Percentiles rank a stretch among this genome's conserved stretches.
These are phyloP conservation scores for Panaeolus cyanescens DNA, from an alignment of 768 basidiomycete species.

Conservation along the genomic window DNA sequence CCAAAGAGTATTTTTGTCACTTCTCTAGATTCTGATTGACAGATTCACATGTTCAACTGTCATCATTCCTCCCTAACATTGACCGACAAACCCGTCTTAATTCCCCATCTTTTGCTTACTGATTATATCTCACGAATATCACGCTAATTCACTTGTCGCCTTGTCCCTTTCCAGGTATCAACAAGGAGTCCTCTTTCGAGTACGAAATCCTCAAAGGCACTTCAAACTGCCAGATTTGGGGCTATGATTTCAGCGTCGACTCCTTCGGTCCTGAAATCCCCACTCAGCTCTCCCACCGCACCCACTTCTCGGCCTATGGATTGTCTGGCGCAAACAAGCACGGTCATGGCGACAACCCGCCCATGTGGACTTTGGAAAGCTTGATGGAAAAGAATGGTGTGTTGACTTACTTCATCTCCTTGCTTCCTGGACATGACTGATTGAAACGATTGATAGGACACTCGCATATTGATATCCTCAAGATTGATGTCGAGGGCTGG, in stretches of 20 bases:
- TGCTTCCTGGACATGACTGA: background rate
- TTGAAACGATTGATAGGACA: slow-evolving; percentile 43
- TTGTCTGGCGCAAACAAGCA: slow-evolving; percentile 49
- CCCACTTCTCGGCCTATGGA: slow-evolving; percentile 44
- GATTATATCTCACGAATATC: background rate
- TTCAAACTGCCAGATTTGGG: slow-evolving; percentile 56
- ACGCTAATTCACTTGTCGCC: background rate
- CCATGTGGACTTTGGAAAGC: slow-evolving; percentile 63
- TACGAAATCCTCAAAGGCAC: slow-evolving; percentile 54
- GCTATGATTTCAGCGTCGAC: slow-evolving; percentile 53
- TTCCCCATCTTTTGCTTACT: too few relatives aligned
- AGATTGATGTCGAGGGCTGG: slow-evolving; percentile 71
- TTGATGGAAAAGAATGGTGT: slow-evolving; percentile 69
- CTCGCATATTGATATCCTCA: slow-evolving; percentile 70
- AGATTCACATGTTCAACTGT: too few relatives aligned
- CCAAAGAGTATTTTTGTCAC: background rate
- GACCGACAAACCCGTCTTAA: too few relatives aligned
- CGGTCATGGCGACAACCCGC: slow-evolving; percentile 42
- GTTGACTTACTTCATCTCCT: slow-evolving; percentile 4
- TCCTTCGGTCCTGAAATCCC: slow-evolving; percentile 48
- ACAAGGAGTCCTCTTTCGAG: slow-evolving; percentile 67
- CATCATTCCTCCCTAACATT: background rate
- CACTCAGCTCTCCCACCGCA: slow-evolving; percentile 25
- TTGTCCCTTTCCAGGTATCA: slow-evolving; percentile 36
- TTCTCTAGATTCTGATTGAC: too few relatives aligned